Evolutionary conservation across 257 asterid genomes (phyloP), one percentile per base, ranked within the genome.

Genomic region (Petrea volubilis): DNA sequence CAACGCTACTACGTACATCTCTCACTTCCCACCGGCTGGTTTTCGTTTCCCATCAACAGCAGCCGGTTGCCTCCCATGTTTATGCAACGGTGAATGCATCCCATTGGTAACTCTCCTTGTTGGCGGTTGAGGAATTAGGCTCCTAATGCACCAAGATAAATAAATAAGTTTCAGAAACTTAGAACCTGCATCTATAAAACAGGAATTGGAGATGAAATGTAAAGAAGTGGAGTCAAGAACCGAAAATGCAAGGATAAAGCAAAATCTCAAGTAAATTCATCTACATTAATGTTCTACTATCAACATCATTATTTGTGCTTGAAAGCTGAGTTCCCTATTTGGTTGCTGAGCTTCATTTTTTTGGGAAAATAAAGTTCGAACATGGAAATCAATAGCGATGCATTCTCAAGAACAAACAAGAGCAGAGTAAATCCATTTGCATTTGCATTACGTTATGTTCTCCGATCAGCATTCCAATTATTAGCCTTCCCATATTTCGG

Each of bases 91-190:
- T 7, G 86, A 79, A 61, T 36, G 56, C 64, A 51, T 24, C 78
- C 88, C 88, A n/a, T 47, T 86, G 40, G 82, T 28, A 62, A 57
- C 85, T 74, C 79, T 84, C 84, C 83, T 84, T 6, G 81, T 60
- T 50, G 91, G 75, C 6, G 92, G 81, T 46, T 84, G 74, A 24
- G 92, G 96, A 63, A 86, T 86, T 52, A 68, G 74, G 75, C 93
- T 88, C 93, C 96, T 88, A 63, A 17, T 53, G 38, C 55, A n/a
- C n/a, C n/a, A n/a, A n/a, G n/a, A n/a, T n/a, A n/a, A n/a, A n/a
- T n/a, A n/a, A n/a, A n/a, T n/a, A n/a, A n/a, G n/a, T n/a, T n/a
- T n/a, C n/a, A n/a, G n/a, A n/a, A n/a, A n/a, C n/a, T n/a, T n/a
- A n/a, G n/a, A n/a, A n/a, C n/a, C n/a, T n/a, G n/a, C n/a, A n/a